Evolutionary conservation across 1,284 basidiomycete genomes (phyloP), one percentile per base, ranked within the genome.

Genomic region (Irpex sp.): DNA sequence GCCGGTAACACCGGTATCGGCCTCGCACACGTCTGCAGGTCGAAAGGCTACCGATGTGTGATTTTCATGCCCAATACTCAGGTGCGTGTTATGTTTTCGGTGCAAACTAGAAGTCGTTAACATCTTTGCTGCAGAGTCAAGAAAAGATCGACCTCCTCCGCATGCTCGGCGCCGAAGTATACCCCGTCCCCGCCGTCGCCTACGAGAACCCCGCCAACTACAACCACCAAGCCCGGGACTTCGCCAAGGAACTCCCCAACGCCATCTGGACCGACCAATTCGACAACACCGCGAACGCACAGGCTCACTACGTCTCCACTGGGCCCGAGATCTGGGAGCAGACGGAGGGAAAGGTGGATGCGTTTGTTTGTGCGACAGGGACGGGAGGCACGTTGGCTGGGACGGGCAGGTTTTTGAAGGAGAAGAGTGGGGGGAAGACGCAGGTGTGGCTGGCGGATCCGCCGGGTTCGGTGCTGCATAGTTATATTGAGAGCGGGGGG

Each of bases 261-360:
- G 92, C 96, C 19, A 87, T 98, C 64, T 99, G 97, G 97, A 98
- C 96, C n/a, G 91, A 99, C 80, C 97, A 99, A 78, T 98, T 98
- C 74, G 96, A 98, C 79, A 98, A 98, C 77, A 86, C 82, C 8
- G 93, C 93, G 13, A 99, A 99, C 75, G 88, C 97, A 13, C 76
- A 89, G 47, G 91, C 91, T 15, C 97, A 99, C 76, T 97, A 97
- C 75, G 76, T 84, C 60, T 88, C 94, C 7, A 99, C 97, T 3
- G 97, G 96, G 1, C 97, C 97, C 0, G 97, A 99, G 78, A 96
- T 99, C 65, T 98, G 96, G 95, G 86, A 87, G 60, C 97, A 98
- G 78, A 96, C 90, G 0, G 72, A 81, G 51, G 93, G 93, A 1
- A 79, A 85, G 37, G 68, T 98, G 8, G 93, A 98, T 74, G 97